Evolutionary conservation across 2,329 filamentous ascomycete genomes (phyloP), one percentile per base, ranked within the genome.

Genomic region (Drechslerella dactyloides): DNA sequence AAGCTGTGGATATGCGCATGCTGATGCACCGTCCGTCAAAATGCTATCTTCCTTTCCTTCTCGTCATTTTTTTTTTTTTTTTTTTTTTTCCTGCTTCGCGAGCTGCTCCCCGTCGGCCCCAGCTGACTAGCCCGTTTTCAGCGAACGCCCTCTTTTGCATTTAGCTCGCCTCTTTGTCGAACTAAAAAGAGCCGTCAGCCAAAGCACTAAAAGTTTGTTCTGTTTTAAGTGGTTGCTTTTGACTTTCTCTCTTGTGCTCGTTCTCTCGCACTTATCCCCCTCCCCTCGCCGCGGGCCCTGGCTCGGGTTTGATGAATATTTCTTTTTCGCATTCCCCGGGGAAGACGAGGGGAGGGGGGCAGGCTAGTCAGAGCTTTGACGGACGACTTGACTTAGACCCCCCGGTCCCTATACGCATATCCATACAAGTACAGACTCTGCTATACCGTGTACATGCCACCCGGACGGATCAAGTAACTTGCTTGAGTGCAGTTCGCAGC

Each of bases 181-280:
- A 64, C 51, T 57, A 52, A 61, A 55, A 46, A 35, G 15, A 35
- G 61, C 64, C 54, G 56, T 60, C 56, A 69, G 57, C 64, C 64
- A 51, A 40, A 65, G 30, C 51, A 61, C 44, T 17, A 2, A 64
- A 70, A 70, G 59, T 70, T 64, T 70, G 59, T 70, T 70, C 65
- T 68, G 65, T 63, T 69, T 69, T 62, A 69, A 69, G 65, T 69
- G 65, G 58, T 63, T 70, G 66, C 66, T 70, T 70, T 64, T 70
- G 66, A 59, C 53, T 69, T 69, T 59, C 44, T 21, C 30, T 24
- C 48, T 57, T 58, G n/a, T n/a, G n/a, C 35, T 17, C 11, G 40
- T 44, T 55, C 23, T 48, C 13, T 17, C 15, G 19, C 44, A 10
- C 30, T 24, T 35, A 50, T 50, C 21, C n/a, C 21, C 50, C 53